These are phyloP conservation scores for Diaporthe ilicicola DNA, from an alignment of 2,329 filamentous ascomycete species.

Conservation along the genomic window DNA sequence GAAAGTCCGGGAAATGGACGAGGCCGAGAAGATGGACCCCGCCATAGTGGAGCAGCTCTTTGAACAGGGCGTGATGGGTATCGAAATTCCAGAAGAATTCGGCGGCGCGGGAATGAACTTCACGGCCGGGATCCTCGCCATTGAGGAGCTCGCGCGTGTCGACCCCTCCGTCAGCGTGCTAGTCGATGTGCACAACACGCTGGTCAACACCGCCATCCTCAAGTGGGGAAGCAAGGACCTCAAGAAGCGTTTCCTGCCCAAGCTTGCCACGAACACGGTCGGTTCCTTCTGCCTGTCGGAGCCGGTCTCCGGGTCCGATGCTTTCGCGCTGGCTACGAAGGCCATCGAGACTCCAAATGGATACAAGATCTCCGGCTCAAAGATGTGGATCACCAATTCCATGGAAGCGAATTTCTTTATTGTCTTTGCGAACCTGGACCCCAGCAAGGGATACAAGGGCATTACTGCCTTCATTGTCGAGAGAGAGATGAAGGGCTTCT, in stretches of 20 bases:
- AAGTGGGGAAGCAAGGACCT: constrained; percentile 81
- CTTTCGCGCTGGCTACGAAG: constrained; percentile 92
- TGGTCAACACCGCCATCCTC: constrained; percentile 92
- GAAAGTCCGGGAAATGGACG: constrained; percentile 96
- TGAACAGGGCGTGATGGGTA: constrained; percentile 95
- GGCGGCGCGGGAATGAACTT: constrained; percentile 99
- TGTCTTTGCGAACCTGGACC: constrained; percentile 96
- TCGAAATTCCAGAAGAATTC: constrained; percentile 97
- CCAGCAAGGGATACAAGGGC: constrained; percentile 91
- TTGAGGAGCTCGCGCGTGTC: constrained; percentile 93
- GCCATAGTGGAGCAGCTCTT: constrained; percentile 90
- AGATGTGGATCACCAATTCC: constrained; percentile 99
- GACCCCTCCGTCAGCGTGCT: constrained; percentile 95
- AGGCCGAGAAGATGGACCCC: constrained; percentile 93
- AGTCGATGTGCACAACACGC: constrained; percentile 97
- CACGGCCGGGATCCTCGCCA: constrained; percentile 92
- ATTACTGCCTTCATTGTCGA: constrained; percentile 97
- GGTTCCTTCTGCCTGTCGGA: constrained; percentile 94
- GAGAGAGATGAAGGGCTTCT: constrained; percentile 88
- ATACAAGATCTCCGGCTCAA: constrained; percentile 87
- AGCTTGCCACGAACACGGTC: constrained; percentile 87
- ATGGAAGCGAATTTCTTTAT: constrained; percentile 96
- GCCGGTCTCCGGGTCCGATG: constrained; percentile 91
- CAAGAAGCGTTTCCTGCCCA: constrained; percentile 90
- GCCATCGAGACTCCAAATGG: constrained; percentile 84